Conservation (phyloP, 345 rosid genomes). For the Barbarea vulgaris region DNA sequence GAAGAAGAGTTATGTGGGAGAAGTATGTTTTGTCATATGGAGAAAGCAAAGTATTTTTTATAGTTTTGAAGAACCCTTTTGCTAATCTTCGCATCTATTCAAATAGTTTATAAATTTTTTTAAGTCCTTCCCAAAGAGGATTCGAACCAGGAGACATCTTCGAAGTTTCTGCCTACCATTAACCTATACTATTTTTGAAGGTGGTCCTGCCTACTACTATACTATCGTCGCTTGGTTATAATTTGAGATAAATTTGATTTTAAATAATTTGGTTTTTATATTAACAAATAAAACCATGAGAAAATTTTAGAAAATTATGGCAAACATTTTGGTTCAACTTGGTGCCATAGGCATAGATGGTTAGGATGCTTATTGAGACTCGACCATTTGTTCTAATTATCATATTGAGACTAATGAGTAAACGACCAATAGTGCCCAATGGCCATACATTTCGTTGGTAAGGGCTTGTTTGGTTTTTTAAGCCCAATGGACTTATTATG, state of each 20-base stretch:
- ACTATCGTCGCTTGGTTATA: background rate
- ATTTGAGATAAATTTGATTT: background rate
- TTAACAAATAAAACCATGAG: background rate
- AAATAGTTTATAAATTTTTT: background rate
- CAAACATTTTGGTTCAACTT: background rate
- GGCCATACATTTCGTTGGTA: background rate
- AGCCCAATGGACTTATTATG: background rate
- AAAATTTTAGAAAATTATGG: background rate
- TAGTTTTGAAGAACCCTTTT: slow-evolving; percentile 20
- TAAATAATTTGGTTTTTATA: background rate
- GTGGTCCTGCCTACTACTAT: background rate
- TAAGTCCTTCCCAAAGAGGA: background rate
- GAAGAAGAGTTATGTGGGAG: slow-evolving; percentile 2
- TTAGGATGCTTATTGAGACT: no score
- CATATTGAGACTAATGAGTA: no score
- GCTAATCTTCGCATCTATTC: slow-evolving; percentile 36
- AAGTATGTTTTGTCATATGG: slow-evolving; percentile 29
- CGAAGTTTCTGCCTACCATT: background rate
- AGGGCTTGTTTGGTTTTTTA: background rate
- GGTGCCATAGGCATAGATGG: no score
- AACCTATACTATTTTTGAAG: background rate
- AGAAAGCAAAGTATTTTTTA: slow-evolving; percentile 38
- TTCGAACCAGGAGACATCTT: background rate
- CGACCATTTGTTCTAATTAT: no score
- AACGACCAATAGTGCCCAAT: no score